Evolutionary conservation across 805 yeast genomes (phyloP).

Genomic region (Starmera amethionina): DNA sequence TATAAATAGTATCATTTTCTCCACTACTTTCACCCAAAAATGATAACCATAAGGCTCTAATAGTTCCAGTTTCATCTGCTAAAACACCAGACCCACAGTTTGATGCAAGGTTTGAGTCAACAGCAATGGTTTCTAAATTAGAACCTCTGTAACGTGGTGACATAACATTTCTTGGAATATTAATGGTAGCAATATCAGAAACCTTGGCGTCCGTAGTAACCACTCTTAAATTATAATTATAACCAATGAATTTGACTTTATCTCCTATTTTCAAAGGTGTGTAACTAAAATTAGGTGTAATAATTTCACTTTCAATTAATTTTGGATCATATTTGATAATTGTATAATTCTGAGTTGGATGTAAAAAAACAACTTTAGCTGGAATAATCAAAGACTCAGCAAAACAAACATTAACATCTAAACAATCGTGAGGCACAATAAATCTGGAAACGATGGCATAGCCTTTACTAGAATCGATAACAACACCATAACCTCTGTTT

Average conservation of each 20-base stretch:
- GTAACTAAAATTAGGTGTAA: conserved; percentile 52
- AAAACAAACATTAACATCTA: conserved; percentile 64
- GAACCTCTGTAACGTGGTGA: conserved; percentile 82
- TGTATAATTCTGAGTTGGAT: conserved; percentile 82
- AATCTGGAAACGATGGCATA: conserved; percentile 70
- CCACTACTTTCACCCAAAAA: conserved; percentile 66
- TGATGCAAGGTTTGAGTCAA: conserved; percentile 62
- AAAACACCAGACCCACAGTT: conserved; percentile 76
- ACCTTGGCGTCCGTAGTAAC: conserved; percentile 69
- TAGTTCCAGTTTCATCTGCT: conserved; percentile 66
- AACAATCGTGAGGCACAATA: conserved; percentile 69
- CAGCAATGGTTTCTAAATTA: conserved; percentile 65
- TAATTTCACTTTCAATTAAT: conserved; percentile 60
- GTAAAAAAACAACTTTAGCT: conserved; percentile 72
- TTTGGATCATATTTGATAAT: conserved; percentile 74
- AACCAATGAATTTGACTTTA: conserved; percentile 70
- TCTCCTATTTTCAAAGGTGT: conserved; percentile 65
- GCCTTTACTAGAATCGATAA: conserved; percentile 74
- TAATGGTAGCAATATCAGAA: conserved; percentile 65
- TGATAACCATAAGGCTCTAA: conserved; percentile 80
- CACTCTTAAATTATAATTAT: conserved; percentile 57
- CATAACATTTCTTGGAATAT: conserved; percentile 56
- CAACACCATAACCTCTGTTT: conserved; percentile 63
- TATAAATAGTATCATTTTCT: conserved; percentile 52
- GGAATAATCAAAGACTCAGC: conserved; percentile 82